These are phyloP conservation scores for Theobroma cacao DNA, from an alignment of 345 rosid species.

Conservation along the genomic window DNA sequence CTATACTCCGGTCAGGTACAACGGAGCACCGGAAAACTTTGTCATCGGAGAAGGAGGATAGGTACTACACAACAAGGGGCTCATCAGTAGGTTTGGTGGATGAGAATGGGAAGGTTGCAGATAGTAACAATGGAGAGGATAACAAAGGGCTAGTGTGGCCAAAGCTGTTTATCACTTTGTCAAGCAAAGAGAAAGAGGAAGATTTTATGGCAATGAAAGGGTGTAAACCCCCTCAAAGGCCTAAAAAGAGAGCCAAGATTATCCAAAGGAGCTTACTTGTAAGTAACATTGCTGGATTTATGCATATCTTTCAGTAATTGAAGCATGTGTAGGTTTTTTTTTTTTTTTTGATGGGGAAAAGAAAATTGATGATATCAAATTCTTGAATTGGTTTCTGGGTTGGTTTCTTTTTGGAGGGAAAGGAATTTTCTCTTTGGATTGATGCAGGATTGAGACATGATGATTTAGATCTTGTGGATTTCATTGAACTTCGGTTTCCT, in stretches of 20 bases:
- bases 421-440: neutral
- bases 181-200: slow-evolving; percentile 79
- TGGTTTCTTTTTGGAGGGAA: neutral
- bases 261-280: slow-evolving; percentile 70
- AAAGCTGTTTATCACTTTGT: slow-evolving; percentile 48
- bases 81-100: slow-evolving; percentile 38
- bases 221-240: slow-evolving; percentile 74
- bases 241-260: slow-evolving; percentile 67
- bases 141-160: slow-evolving; percentile 53
- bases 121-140: slow-evolving; percentile 42
- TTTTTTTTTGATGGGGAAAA: neutral
- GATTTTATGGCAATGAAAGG: slow-evolving; percentile 83
- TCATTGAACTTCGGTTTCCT: neutral
- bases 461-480: slow-evolving; percentile 1
- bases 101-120: slow-evolving; percentile 44
- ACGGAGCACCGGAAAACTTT: slow-evolving; percentile 22
- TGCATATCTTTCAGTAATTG: neutral
- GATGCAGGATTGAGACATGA: neutral
- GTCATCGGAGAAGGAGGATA: slow-evolving; percentile 62
- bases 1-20: slow-evolving; percentile 26
- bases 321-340: neutral
- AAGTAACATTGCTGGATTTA: slow-evolving; percentile 17
- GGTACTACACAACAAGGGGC: slow-evolving; percentile 61
- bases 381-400: neutral
- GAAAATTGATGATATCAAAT: neutral